These are phyloP conservation scores for Atkinsonella texensis DNA, from an alignment of 2,329 filamentous ascomycete species.

Conservation along the genomic window DNA sequence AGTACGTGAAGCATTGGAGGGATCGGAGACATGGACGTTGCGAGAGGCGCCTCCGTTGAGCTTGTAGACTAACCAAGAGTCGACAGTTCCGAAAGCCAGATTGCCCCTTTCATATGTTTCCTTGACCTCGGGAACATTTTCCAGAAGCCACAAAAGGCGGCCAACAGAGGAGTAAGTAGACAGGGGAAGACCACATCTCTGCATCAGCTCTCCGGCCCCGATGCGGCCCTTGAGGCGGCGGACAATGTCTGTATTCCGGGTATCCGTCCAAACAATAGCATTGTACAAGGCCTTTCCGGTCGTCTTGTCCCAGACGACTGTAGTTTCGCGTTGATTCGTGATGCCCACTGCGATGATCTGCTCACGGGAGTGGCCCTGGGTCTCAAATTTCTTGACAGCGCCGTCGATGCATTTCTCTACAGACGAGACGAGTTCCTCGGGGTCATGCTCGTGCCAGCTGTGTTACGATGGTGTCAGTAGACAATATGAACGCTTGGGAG, in stretches of 20 bases:
- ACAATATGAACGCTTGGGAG: neutral
- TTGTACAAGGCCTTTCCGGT: slow-evolving; percentile 70
- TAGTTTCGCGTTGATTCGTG: slow-evolving; percentile 76
- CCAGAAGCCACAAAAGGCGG: slow-evolving; percentile 67
- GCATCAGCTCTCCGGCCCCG: slow-evolving; percentile 53
- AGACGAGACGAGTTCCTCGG: slow-evolving; percentile 58
- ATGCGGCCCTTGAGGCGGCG: slow-evolving; percentile 56
- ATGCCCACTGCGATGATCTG: slow-evolving; percentile 69
- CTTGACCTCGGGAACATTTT: slow-evolving; percentile 53
- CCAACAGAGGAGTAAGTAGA: slow-evolving; percentile 74
- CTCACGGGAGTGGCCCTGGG: slow-evolving; percentile 50
- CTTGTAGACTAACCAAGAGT: slow-evolving; percentile 71
- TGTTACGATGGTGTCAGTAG: slow-evolving; percentile 4
- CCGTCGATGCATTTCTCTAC: slow-evolving; percentile 67
- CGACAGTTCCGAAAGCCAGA: slow-evolving; percentile 68
- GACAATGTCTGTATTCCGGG: slow-evolving; percentile 59
- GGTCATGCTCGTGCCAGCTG: slow-evolving; percentile 80
- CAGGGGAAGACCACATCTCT: slow-evolving; percentile 63
- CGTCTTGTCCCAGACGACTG: slow-evolving; percentile 65
- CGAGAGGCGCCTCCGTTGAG: slow-evolving; percentile 58
- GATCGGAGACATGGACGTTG: slow-evolving; percentile 62
- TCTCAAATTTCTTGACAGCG: slow-evolving; percentile 56
- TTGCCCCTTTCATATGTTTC: slow-evolving; percentile 59
- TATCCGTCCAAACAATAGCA: slow-evolving; percentile 78
- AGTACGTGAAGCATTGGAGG: slow-evolving; percentile 71